Evolutionary conservation across 306 rosid species (phyloP), one percentile per base, ranked within the genome.

Genomic region (Canavalia gladiata): DNA sequence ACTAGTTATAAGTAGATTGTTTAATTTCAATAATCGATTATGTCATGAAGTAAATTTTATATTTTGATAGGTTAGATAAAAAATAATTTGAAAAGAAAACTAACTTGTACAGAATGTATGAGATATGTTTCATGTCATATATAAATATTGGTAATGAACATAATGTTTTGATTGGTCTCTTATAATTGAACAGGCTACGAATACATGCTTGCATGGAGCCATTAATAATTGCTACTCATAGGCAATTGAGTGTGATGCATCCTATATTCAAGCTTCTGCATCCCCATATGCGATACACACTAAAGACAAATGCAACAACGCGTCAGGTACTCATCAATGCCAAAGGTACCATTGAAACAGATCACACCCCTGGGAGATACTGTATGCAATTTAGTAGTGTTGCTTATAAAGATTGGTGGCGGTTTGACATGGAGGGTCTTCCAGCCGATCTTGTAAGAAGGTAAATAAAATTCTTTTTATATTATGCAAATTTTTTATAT

Each of bases 161-260:
- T 28, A 56, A 37, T 80, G 65, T 47, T 18, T 18, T 18, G 55
- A 49, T 62, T 51, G 69, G 2, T 13, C 2, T 43, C 5, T 51
- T 54, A 58, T 29, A 59, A 72, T 60, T 1, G 2, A 51, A 70
- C 87, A 86, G 87, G 89, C 70, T 86, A 76, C n/a, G 87, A 3
- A 79, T 80, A 76, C 89, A 86, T 50, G 89, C 89, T 59, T 63
- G 84, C 73, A 79, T 86, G 51, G 87, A 83, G 49, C 87, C 87
- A 56, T 75, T 86, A 13, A 79, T 86, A 69, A 83, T 86, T 42
- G 89, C 82, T 8, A 66, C 84, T 75, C 88, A 79, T 80, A 69
- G 87, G 6, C 90, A 87, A 37, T 11, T 84, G 84, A 87, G 88
- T 82, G 90, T 37, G 42, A 87, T 87, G 79, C 90, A 87, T 68